Conservation (phyloP, 495 filamentous ascomycete genomes). For the Aspergillus panamensis region DNA sequence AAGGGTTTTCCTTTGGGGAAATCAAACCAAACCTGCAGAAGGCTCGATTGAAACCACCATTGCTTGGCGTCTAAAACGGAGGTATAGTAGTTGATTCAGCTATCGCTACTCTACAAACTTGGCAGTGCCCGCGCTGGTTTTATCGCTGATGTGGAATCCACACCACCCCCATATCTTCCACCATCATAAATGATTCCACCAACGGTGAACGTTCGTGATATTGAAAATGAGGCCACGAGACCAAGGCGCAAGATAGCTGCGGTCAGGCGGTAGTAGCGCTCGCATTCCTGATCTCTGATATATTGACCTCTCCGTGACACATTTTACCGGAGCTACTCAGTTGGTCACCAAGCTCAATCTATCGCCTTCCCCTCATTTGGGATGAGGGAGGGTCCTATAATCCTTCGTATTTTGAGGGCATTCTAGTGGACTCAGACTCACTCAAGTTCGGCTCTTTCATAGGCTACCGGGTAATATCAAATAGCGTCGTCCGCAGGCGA, state of each 20-base stretch:
- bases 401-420: neutral
- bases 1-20: slow-evolving; percentile 1
- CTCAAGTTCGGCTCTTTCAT: neutral
- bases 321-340: neutral
- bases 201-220: neutral
- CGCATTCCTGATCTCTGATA: neutral
- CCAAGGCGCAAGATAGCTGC: neutral
- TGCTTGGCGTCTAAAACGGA: neutral
- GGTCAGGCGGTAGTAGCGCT: neutral
- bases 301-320: neutral
- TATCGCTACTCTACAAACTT: neutral
- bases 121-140: neutral
- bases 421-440: neutral
- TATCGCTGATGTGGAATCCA: neutral
- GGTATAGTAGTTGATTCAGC: neutral
- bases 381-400: neutral
- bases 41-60: neutral
- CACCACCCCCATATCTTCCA: neutral
- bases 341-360: neutral
- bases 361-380: neutral
- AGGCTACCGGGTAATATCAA: neutral
- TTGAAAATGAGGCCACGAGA: neutral
- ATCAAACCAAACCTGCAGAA: neutral
- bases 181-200: neutral
- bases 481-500: neutral